Base-by-base conservation (phyloP, 2,329 filamentous ascomycete species). In the Aureobasidium lini region DNA sequence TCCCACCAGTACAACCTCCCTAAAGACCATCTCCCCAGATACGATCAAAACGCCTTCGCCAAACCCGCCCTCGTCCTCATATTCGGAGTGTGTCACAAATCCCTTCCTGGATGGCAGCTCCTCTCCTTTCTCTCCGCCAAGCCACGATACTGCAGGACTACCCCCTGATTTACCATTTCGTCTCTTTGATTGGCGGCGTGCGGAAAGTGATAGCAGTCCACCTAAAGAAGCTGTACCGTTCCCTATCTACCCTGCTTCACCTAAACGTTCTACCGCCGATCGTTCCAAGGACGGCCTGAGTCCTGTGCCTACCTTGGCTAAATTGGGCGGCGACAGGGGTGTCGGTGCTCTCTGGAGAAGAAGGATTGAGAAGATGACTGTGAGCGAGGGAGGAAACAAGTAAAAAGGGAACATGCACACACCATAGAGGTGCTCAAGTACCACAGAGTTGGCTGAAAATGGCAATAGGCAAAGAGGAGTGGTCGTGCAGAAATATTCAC, bases 271-370 rank as follows among this genome's bases (percentile, higher is more conserved):
- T 31, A 54, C 52, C 6, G 52, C 31, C 10, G 52, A 56, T 9
- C 40, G 18, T 6, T 56, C 46, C 52, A 36, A 36, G 32, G 52
- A 56, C 8, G 32, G 32, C 4, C 40, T 56, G 11, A 11, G 16
- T 16, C 39, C 40, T 23, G 36, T 40, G 4, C 40, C 52, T 29
- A 37, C 9, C 8, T 16, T 56, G 6, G 39, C 52, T 3, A 56
- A 16, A 8, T 40, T 56, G 31, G 39, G 36, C 9, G 28, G 16
- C 11, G 31, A 46, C 7, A 46, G 40, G 15, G 8, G 31, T 32
- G 18, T 56, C 16, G 52, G 52, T 32, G 40, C 39, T 36, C 52
- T 56, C 18, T 56, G 52, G 52, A 44, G 32, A 37, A 56, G 40
- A 13, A 44, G 52, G 29, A 36, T n/a, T 23, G 29, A 34, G n/a